Evolutionary conservation across 768 basidiomycete species (phyloP).

Genomic region (Leccinum disarticulatum): DNA sequence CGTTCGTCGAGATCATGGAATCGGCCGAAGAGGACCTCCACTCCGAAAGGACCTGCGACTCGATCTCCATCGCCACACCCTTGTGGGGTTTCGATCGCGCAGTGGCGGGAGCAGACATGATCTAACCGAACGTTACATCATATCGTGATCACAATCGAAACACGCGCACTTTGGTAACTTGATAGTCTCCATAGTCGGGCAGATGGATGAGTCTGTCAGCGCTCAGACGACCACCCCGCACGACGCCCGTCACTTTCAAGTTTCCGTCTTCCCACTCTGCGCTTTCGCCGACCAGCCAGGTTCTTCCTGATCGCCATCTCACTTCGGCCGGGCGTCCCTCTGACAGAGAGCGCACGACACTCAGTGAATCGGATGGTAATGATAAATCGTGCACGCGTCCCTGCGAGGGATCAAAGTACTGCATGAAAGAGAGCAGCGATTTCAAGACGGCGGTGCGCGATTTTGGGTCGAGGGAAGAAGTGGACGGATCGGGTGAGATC

Average conservation of each 20-base stretch:
- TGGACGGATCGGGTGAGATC: slow-evolving; percentile 50
- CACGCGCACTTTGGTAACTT: slow-evolving; percentile 66
- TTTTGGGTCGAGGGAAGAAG: slow-evolving; percentile 54
- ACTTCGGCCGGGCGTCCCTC: slow-evolving; percentile 83
- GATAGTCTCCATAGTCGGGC: slow-evolving; percentile 86
- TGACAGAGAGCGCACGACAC: slow-evolving; percentile 72
- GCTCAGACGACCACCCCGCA: slow-evolving; percentile 75
- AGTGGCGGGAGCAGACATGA: slow-evolving; percentile 61
- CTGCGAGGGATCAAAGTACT: slow-evolving; percentile 90
- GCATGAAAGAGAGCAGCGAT: slow-evolving; percentile 90
- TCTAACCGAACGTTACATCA: slow-evolving; percentile 42
- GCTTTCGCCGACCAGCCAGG: slow-evolving; percentile 68
- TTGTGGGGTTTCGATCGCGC: slow-evolving; percentile 35
- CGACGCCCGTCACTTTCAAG: slow-evolving; percentile 77
- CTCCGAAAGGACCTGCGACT: slow-evolving; percentile 60
- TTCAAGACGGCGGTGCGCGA: slow-evolving; percentile 68
- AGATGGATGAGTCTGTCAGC: slow-evolving; percentile 86
- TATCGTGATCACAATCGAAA: not conserved
- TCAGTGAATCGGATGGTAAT: slow-evolving; percentile 61
- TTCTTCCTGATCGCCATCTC: slow-evolving; percentile 79
- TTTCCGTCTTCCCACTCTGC: slow-evolving; percentile 61
- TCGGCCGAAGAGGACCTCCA: slow-evolving; percentile 68
- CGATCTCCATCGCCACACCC: slow-evolving; percentile 61
- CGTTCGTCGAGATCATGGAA: slow-evolving; percentile 83
- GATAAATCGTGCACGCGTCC: slow-evolving; percentile 74